Evolutionary conservation across 768 basidiomycete species (phyloP).

Genomic region (Boletus insuetus): DNA sequence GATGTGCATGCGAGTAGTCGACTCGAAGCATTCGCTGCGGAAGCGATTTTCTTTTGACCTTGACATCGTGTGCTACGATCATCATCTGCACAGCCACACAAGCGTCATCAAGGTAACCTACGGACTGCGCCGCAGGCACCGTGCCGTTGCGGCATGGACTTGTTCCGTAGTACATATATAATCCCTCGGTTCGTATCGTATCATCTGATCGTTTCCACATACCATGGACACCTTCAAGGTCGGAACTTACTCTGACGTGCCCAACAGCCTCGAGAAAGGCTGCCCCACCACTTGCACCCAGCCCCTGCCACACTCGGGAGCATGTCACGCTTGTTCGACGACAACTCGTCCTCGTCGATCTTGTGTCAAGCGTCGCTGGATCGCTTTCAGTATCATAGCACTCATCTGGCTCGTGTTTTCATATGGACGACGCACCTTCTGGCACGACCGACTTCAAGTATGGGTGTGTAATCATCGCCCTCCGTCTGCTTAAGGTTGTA

Average conservation of each 20-base stretch:
- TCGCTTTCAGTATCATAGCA: conserved; percentile 1
- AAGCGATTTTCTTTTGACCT: no score
- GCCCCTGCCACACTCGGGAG: background rate
- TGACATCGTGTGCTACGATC: no score
- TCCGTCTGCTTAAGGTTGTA: background rate
- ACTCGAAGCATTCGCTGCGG: no score
- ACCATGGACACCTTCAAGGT: conserved; percentile 15
- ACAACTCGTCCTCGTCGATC: background rate
- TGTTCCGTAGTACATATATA: no score
- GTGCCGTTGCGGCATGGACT: no score
- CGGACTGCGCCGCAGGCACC: no score
- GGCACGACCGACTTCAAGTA: background rate
- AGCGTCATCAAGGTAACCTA: no score
- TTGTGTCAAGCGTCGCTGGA: conserved; percentile 8
- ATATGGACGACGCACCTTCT: background rate
- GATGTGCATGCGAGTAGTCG: no score
- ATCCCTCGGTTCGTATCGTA: background rate
- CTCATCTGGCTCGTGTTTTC: conserved; percentile 17
- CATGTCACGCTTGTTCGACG: background rate
- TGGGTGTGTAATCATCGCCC: conserved; percentile 5
- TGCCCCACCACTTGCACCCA: background rate
- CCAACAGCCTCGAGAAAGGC: conserved; percentile 21
- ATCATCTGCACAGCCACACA: no score
- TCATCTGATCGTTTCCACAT: background rate
- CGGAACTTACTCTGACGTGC: conserved; percentile 1